phyloP scores from a whole-genome alignment of 2,329 filamentous ascomycete species.

The Fusarium liriodendri region DNA sequence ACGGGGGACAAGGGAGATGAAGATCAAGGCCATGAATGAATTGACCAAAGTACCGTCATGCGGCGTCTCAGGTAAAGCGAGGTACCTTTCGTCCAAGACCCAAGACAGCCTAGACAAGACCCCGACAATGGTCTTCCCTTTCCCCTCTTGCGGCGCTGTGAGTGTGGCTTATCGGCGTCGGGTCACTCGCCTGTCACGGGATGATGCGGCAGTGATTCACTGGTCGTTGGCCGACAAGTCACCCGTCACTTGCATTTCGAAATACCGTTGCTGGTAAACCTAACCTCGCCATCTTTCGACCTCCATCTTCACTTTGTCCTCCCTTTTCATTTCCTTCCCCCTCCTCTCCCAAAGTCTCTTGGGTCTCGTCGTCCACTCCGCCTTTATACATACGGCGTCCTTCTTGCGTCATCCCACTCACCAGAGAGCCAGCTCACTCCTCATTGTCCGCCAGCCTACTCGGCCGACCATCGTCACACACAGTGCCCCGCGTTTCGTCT shows the following conservation, averaged over 20 bases:
- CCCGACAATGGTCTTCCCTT: background rate
- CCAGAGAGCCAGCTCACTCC: slow-evolving; percentile 14
- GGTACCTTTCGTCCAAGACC: slow-evolving; percentile 17
- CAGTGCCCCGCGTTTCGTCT: slow-evolving; percentile 37
- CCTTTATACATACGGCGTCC: slow-evolving; percentile 17
- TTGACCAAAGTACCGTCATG: slow-evolving; percentile 16
- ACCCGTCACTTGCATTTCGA: slow-evolving; percentile 38
- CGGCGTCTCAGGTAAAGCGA: slow-evolving; percentile 20
- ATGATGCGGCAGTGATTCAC: slow-evolving; percentile 48
- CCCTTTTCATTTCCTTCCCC: slow-evolving; percentile 5
- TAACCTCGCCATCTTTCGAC: slow-evolving; percentile 24
- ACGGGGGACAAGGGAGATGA: slow-evolving; percentile 6
- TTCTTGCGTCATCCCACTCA: slow-evolving; percentile 38
- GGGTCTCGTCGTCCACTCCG: slow-evolving; percentile 7
- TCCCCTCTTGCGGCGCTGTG: slow-evolving; percentile 4
- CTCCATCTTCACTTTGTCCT: slow-evolving; percentile 21
- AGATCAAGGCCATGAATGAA: background rate
- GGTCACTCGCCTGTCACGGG: slow-evolving; percentile 43
- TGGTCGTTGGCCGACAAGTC: slow-evolving; percentile 41
- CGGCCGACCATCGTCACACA: slow-evolving; percentile 22
- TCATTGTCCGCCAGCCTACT: slow-evolving; percentile 10
- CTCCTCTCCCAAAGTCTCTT: slow-evolving; percentile 2
- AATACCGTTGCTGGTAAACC: slow-evolving; percentile 26
- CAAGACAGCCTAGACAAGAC: background rate
- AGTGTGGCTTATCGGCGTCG: slow-evolving; percentile 44